Evolutionary conservation across 169 alveolate species (phyloP), one percentile per base, ranked within the genome.

Genomic region (Eimeria necatrix): DNA sequence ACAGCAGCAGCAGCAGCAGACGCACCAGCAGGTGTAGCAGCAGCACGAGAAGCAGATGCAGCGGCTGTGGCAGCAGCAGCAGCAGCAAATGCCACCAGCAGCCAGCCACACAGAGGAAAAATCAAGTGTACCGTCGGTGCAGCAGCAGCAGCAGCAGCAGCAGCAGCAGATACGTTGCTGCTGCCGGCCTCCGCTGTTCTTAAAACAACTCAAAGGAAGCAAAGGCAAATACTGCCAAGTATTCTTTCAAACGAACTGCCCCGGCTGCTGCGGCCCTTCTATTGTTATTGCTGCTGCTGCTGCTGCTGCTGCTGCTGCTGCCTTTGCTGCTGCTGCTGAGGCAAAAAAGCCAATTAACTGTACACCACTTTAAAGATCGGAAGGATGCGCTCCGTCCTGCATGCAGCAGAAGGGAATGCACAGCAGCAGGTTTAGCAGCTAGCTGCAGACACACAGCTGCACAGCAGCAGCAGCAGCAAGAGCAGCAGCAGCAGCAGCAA

Each of bases 351-450:
- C 14, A 8, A 64, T 24, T 64, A 64, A 14, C 76, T 64, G 76
- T 64, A 64, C 5, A 24, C 20, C 76, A 64, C 41, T 20, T n/a
- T 64, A 64, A 64, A 64, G 14, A 64, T 9, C 9, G 76, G 76
- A 8, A 64, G 76, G 76, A 64, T 24, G 32, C 76, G 18, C 76
- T 64, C 76, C 76, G 76, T 64, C 76, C 76, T 64, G 76, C 76
- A 64, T 5, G 26, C 26, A 64, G 9, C 14, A 64, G 9, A 5
- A 9, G 18, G 20, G 76, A 9, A 10, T 5, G 26, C 76, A 20
- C 76, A 64, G 41, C 5, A 64, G 8, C 32, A 9, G 41, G 76
- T 8, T n/a, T 24, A 64, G 76, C 76, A n/a, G 5, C 41, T n/a
- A 5, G 76, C 76, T 64, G 76, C 76, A 64, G 26, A 9, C 8